A percentile compares a stretch with the other conserved stretches of the same genome.
phyloP scores from a whole-genome alignment of 495 filamentous ascomycete genomes.

The Cercophora sp. region DNA sequence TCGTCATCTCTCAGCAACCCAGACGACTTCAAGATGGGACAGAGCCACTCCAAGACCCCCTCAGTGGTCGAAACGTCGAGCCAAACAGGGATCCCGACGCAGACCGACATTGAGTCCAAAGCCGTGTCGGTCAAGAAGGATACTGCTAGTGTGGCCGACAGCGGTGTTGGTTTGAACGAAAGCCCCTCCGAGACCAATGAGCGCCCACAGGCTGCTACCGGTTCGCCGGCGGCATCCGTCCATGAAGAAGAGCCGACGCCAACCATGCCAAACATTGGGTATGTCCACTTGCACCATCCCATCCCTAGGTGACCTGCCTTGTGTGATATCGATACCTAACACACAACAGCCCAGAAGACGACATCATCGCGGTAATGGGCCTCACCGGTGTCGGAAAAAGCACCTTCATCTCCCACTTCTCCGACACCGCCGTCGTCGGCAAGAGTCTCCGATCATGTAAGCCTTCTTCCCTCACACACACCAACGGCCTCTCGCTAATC shows the following conservation, averaged over 20 bases:
- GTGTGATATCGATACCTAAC: not conserved
- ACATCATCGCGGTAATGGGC: slow-evolving; percentile 11
- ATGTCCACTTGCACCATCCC: not conserved
- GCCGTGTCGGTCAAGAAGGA: too few relatives aligned
- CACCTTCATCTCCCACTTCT: slow-evolving; percentile 15
- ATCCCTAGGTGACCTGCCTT: too few relatives aligned
- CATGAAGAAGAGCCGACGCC: not conserved
- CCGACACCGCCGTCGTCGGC: slow-evolving; percentile 6
- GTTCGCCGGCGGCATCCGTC: not conserved
- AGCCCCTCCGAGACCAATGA: not conserved
- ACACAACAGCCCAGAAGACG: slow-evolving; percentile 4
- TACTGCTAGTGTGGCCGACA: too few relatives aligned
- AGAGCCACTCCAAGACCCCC: too few relatives aligned
- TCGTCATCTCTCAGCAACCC: too few relatives aligned
- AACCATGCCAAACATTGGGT: slow-evolving; percentile 10
- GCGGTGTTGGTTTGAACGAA: too few relatives aligned
- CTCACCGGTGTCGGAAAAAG: slow-evolving; percentile 13
- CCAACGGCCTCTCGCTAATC: not conserved
- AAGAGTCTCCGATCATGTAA: slow-evolving; percentile 14
- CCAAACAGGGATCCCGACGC: too few relatives aligned
- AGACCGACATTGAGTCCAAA: too few relatives aligned
- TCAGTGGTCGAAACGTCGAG: too few relatives aligned
- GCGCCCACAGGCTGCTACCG: not conserved
- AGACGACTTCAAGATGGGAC: too few relatives aligned
- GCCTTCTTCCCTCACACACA: not conserved